phyloP scores from a whole-genome alignment of 2,329 filamentous ascomycete species.

The Fusarium begoniae region DNA sequence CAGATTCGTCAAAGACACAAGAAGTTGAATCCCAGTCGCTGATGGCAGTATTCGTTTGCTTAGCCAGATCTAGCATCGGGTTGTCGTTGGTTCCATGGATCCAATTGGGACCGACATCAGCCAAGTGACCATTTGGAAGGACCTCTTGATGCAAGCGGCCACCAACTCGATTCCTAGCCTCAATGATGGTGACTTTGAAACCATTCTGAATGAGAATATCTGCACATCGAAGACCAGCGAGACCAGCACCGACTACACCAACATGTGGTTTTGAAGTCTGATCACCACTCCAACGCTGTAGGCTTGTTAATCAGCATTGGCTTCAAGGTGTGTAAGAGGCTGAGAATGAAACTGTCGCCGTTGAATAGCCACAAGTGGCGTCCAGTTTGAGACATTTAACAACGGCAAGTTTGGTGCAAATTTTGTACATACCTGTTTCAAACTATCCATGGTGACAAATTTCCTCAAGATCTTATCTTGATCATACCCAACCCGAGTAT shows the following conservation, averaged over 20 bases:
- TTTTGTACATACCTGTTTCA: constrained; percentile 48
- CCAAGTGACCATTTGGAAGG: constrained; percentile 57
- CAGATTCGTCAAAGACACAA: constrained; percentile 65
- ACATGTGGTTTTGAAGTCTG: constrained; percentile 59
- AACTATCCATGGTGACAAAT: constrained; percentile 45
- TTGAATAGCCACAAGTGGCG: not conserved
- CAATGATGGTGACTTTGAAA: constrained; percentile 73
- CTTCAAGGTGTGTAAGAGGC: constrained; percentile 29
- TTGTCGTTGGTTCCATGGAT: constrained; percentile 79
- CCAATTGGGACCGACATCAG: constrained; percentile 80
- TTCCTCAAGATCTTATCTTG: constrained; percentile 44
- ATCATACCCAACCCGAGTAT: constrained; percentile 47
- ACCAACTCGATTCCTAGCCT: constrained; percentile 73
- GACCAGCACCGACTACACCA: constrained; percentile 74
- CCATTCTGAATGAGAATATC: constrained; percentile 72
- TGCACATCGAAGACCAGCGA: constrained; percentile 76
- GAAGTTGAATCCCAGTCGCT: constrained; percentile 62
- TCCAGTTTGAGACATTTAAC: not conserved
- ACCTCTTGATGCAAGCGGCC: constrained; percentile 67
- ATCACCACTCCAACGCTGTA: constrained; percentile 32
- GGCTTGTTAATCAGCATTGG: constrained; percentile 33
- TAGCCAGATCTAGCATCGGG: constrained; percentile 73
- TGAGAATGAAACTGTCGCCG: not conserved
- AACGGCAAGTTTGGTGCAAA: not conserved
- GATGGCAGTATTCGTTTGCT: constrained; percentile 63